These are phyloP conservation scores for Protomyces pachydermus DNA, from an alignment of 1,139 yeast genomes.

Conservation along the genomic window DNA sequence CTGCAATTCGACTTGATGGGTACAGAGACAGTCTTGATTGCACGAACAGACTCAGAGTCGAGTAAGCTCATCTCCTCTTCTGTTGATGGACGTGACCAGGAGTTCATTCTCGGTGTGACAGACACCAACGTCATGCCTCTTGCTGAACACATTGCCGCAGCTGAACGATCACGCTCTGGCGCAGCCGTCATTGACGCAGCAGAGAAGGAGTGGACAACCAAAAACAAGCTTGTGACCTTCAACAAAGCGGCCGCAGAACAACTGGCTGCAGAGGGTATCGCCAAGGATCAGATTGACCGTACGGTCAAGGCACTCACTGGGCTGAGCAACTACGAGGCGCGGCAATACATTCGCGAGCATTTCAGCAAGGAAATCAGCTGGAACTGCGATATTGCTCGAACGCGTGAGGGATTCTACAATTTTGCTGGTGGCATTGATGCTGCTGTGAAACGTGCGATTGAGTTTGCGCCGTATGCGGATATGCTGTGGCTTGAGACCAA, in stretches of 20 bases:
- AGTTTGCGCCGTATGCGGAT: slow-evolving; percentile 56
- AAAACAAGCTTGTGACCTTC: slow-evolving; percentile 46
- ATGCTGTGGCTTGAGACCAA: slow-evolving; percentile 58
- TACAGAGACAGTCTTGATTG: slow-evolving; percentile 54
- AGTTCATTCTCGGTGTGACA: slow-evolving; percentile 49
- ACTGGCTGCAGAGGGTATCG: slow-evolving; percentile 37
- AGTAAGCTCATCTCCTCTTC: slow-evolving; percentile 52
- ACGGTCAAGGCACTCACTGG: slow-evolving; percentile 38
- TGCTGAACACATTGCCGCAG: slow-evolving; percentile 46
- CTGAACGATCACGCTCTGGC: slow-evolving; percentile 44
- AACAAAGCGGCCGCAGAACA: slow-evolving; percentile 46
- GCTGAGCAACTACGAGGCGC: slow-evolving; percentile 40
- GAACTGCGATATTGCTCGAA: slow-evolving; percentile 50
- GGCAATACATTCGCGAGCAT: slow-evolving; percentile 39
- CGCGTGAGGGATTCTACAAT: slow-evolving; percentile 54
- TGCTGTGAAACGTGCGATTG: slow-evolving; percentile 51
- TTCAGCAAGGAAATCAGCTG: slow-evolving; percentile 43
- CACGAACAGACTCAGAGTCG: slow-evolving; percentile 59
- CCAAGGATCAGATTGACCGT: slow-evolving; percentile 38
- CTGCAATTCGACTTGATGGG: slow-evolving; percentile 65
- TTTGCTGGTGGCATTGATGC: slow-evolving; percentile 50
- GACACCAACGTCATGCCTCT: slow-evolving; percentile 45
- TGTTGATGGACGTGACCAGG: slow-evolving; percentile 56
- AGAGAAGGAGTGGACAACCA: slow-evolving; percentile 48
- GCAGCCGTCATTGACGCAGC: slow-evolving; percentile 41